Evolutionary conservation across 441 rosid species (phyloP).

Genomic region (Erodium texanum): DNA sequence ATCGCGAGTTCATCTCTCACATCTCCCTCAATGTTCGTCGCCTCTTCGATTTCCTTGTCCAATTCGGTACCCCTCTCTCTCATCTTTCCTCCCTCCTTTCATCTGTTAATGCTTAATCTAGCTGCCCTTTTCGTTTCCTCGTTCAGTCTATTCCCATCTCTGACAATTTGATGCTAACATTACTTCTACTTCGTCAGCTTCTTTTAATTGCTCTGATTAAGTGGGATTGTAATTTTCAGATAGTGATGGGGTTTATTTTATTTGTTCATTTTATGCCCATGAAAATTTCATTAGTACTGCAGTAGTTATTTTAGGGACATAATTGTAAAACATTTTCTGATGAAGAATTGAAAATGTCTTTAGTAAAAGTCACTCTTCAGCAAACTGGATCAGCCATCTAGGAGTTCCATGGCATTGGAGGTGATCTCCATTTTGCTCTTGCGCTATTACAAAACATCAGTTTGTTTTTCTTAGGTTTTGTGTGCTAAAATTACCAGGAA

Average conservation of each 20-base stretch:
- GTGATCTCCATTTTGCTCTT: not conserved
- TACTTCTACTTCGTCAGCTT: not conserved
- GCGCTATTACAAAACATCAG: no score
- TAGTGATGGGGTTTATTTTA: no score
- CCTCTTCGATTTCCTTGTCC: slow-evolving; percentile 94
- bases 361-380: not conserved
- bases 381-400: no score
- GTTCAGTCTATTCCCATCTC: no score
- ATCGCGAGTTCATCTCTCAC: slow-evolving; percentile 92
- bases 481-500: not conserved
- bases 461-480: not conserved
- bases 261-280: not conserved
- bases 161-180: not conserved
- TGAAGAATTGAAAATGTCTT: not conserved
- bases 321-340: not conserved
- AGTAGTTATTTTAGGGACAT: not conserved
- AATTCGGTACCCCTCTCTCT: slow-evolving; percentile 58
- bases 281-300: not conserved
- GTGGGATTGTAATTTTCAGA: no score
- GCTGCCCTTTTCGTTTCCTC: not conserved
- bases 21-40: slow-evolving; percentile 96
- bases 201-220: not conserved
- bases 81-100: no score
- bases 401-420: not conserved
- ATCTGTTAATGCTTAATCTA: not conserved